Evolutionary conservation across 345 rosid genomes (phyloP).

Genomic region (Turritis glabra): DNA sequence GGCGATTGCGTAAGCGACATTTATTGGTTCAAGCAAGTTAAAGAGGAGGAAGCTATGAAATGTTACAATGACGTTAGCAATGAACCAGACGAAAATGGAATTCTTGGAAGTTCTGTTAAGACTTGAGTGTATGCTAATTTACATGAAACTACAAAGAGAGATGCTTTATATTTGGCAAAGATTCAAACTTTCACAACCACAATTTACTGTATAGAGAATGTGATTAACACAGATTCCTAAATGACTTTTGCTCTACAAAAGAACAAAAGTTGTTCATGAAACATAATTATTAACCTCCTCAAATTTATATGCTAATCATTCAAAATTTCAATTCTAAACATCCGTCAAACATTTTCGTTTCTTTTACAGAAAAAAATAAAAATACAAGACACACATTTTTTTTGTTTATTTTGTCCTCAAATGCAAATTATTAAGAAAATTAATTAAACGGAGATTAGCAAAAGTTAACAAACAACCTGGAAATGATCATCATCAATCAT

Average conservation of each 20-base stretch:
- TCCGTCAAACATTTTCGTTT: not conserved
- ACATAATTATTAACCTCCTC: not conserved
- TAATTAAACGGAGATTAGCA: constrained; percentile 12
- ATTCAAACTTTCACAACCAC: not conserved
- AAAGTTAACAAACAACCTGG: constrained; percentile 16
- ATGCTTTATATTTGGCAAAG: not conserved
- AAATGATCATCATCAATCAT: constrained; percentile 6
- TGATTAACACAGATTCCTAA: not conserved
- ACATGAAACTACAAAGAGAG: not conserved
- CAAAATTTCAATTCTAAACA: not conserved
- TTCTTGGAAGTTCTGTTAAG: too few relatives aligned
- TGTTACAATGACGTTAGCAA: too few relatives aligned
- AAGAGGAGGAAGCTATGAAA: too few relatives aligned
- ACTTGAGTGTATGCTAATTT: too few relatives aligned
- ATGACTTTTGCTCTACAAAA: not conserved
- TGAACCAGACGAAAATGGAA: too few relatives aligned
- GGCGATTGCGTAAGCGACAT: too few relatives aligned
- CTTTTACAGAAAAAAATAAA: not conserved
- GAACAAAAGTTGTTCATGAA: not conserved
- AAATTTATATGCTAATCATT: not conserved
- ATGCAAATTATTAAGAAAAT: not conserved
- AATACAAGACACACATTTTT: not conserved
- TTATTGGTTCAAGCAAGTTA: too few relatives aligned
- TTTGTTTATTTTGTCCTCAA: not conserved
- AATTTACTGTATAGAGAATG: not conserved